These are phyloP conservation scores for Crithidia thermophila DNA, from an alignment of 208 protist species.

Conservation along the genomic window DNA sequence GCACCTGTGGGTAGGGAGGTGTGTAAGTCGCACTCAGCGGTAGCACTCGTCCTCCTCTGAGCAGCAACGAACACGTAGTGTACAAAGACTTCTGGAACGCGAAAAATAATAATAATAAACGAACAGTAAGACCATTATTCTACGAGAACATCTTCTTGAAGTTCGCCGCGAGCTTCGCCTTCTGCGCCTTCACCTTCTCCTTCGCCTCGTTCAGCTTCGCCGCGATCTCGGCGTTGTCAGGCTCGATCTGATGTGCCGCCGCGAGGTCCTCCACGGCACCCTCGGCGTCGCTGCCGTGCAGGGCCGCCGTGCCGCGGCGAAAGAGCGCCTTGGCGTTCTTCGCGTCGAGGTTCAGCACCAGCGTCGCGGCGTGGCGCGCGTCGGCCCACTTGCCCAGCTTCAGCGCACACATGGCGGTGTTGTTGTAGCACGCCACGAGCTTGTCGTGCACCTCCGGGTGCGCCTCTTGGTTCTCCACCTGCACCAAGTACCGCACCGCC, in stretches of 20 bases:
- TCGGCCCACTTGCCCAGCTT: conserved; percentile 64
- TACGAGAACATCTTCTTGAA: conserved; percentile 92
- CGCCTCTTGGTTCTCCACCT: conserved; percentile 45
- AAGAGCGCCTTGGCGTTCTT: conserved; percentile 90
- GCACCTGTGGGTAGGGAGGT: no score
- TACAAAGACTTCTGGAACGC: no score
- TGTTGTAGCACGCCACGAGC: conserved; percentile 88
- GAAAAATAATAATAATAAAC: conserved; percentile 20
- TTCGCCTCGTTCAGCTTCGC: conserved; percentile 80
- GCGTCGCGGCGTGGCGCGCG: conserved; percentile 53
- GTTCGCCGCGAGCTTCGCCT: conserved; percentile 75
- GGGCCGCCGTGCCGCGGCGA: conserved; percentile 72
- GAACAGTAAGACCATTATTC: conserved; percentile 8
- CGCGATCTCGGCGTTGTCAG: conserved; percentile 70
- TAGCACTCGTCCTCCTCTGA: background rate
- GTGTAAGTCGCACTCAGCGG: no score
- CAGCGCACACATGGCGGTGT: conserved; percentile 77
- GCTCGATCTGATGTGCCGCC: conserved; percentile 63
- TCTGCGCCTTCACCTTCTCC: conserved; percentile 70
- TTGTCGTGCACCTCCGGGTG: conserved; percentile 59
- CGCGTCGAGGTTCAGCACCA: conserved; percentile 66
- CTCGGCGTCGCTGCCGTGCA: conserved; percentile 63
- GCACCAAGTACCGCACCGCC: conserved; percentile 68
- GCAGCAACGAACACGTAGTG: background rate
- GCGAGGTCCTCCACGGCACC: conserved; percentile 68